Conservation (phyloP, 306 rosid genomes). For the Sophora flavescens region DNA sequence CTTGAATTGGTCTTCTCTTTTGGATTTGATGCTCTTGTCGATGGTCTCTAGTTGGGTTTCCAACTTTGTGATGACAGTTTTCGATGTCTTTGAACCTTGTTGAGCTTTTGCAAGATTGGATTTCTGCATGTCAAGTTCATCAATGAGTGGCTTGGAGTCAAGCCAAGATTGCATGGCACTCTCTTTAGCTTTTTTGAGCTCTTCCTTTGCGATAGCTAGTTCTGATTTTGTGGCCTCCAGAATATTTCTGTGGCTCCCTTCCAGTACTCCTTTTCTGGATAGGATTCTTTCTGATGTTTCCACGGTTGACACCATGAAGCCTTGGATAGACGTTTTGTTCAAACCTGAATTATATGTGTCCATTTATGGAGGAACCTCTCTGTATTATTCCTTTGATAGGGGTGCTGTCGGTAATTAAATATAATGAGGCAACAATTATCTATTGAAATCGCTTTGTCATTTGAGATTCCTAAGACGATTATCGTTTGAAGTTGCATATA, state of each 20-base stretch:
- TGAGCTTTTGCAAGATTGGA: constrained; percentile 49
- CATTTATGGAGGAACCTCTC: constrained; percentile 19
- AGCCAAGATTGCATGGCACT: constrained; percentile 63
- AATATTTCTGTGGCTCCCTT: constrained; percentile 32
- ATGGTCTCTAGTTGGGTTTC: constrained; percentile 51
- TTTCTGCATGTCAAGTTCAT: constrained; percentile 62
- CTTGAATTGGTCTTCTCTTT: constrained; percentile 50
- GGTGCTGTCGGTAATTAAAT: background rate
- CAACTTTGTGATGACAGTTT: constrained; percentile 39
- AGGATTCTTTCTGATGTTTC: constrained; percentile 26
- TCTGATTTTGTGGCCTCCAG: constrained; percentile 51
- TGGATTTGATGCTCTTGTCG: constrained; percentile 47
- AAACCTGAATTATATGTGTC: background rate
- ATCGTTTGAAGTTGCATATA: background rate
- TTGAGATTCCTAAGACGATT: constrained; percentile 27
- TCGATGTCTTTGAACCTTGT: constrained; percentile 27
- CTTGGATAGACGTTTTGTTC: background rate
- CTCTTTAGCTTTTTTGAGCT: constrained; percentile 61
- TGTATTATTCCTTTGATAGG: background rate
- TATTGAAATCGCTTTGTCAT: constrained; percentile 14
- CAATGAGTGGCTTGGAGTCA: constrained; percentile 69
- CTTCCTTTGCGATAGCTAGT: constrained; percentile 47
- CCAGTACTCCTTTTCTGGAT: background rate
- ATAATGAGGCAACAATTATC: constrained; percentile 11
- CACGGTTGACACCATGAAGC: constrained; percentile 19